A percentile compares a stretch with the other conserved stretches of the same genome.
Evolutionary conservation across 495 filamentous ascomycete genomes (phyloP).

Genomic region (Aspergillus ellipticus): DNA sequence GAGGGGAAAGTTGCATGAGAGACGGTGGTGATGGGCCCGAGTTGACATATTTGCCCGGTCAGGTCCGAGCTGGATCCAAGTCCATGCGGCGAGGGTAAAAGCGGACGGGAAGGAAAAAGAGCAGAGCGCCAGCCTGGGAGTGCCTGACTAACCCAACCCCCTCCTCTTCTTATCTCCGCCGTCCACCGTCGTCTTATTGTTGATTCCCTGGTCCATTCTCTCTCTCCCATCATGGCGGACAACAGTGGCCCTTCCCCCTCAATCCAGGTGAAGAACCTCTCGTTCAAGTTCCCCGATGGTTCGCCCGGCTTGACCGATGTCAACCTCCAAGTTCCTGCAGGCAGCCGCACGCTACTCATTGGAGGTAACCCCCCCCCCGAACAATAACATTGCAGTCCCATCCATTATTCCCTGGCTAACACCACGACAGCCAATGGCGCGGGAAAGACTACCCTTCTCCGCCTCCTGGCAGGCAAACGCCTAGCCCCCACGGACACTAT

Average conservation of each 20-base stretch:
- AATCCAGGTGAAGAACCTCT: conserved; percentile 70
- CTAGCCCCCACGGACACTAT: conserved; percentile 75
- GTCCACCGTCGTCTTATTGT: neutral
- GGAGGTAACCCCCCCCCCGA: conserved; percentile 54
- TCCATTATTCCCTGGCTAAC: neutral
- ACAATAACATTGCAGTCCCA: too few species aligned
- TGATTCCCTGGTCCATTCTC: neutral
- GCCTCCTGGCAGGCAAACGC: conserved; percentile 85
- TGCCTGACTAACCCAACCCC: neutral
- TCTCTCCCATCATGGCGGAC: conserved; percentile 17
- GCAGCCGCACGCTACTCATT: conserved; percentile 86
- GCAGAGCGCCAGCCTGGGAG: too few species aligned
- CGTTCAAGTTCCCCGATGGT: conserved; percentile 84
- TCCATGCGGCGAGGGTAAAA: too few species aligned
- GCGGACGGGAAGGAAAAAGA: neutral
- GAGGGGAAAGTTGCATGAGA: conserved; percentile 13
- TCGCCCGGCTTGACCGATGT: conserved; percentile 68
- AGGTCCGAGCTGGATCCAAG: too few species aligned
- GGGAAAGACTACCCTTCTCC: conserved; percentile 94
- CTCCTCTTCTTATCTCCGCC: neutral
- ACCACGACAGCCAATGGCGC: conserved; percentile 75
- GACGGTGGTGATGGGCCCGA: neutral
- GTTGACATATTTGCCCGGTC: conserved; percentile 8
- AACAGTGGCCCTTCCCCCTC: conserved; percentile 34
- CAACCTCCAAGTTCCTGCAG: conserved; percentile 68